A percentile compares a stretch with the other conserved stretches of the same genome.
Evolutionary conservation across 2,329 filamentous ascomycete species (phyloP).

Genomic region (Leptographium galeiforme): DNA sequence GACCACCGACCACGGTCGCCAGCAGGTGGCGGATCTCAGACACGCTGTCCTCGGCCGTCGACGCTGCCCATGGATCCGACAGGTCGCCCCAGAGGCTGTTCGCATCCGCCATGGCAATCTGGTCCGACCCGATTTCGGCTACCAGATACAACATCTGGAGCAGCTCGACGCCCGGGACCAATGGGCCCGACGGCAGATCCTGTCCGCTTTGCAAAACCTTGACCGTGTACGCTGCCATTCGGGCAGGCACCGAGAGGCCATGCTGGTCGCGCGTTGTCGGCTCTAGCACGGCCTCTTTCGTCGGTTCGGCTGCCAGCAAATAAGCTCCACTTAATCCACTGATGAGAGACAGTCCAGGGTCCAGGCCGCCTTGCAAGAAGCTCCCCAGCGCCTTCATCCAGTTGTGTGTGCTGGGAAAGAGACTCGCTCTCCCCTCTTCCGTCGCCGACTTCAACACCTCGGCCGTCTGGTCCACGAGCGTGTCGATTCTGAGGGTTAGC

Average conservation of each 20-base stretch:
- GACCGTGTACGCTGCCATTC: conserved; percentile 60
- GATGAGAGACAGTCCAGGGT: conserved; percentile 57
- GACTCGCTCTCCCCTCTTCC: conserved; percentile 21
- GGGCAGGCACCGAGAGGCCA: conserved; percentile 58
- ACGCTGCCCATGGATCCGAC: conserved; percentile 19
- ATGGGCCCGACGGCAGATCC: conserved; percentile 24
- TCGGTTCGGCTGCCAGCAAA: conserved; percentile 35
- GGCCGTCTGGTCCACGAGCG: conserved; percentile 35
- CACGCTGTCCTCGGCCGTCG: conserved; percentile 30
- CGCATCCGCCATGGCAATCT: conserved; percentile 30
- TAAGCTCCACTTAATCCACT: conserved; percentile 59
- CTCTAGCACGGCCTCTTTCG: not conserved
- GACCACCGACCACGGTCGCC: conserved; percentile 18
- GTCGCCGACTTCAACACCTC: conserved; percentile 20
- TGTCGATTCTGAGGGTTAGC: conserved; percentile 29
- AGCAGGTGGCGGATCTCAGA: conserved; percentile 26
- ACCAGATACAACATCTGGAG: conserved; percentile 38
- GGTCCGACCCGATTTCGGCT: conserved; percentile 37
- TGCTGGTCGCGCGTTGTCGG: conserved; percentile 45
- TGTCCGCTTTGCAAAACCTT: conserved; percentile 37
- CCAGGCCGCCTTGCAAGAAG: conserved; percentile 39
- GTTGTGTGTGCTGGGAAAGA: conserved; percentile 49
- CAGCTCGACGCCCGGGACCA: conserved; percentile 32
- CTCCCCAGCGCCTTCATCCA: conserved; percentile 53
- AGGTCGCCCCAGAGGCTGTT: conserved; percentile 34